These are phyloP conservation scores for Fusarium chuoi DNA, from an alignment of 2,329 filamentous ascomycete genomes.

Conservation along the genomic window DNA sequence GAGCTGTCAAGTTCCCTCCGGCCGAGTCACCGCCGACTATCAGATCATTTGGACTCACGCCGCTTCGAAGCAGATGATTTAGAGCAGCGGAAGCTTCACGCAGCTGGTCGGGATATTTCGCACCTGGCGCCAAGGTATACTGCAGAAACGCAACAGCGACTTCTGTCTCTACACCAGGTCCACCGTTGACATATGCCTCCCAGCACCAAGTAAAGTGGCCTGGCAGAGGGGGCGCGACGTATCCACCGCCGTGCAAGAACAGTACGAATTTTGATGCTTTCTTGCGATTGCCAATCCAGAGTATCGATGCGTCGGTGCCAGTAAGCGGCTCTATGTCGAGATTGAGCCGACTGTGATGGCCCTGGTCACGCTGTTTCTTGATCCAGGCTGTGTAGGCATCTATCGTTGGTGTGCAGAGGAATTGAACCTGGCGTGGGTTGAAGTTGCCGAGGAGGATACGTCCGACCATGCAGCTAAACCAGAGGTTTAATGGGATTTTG, in stretches of 20 bases:
- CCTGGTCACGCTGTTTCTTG: not conserved
- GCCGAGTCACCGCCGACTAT: not conserved
- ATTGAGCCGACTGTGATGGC: not conserved
- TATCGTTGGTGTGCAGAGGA: not conserved
- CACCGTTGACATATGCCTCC: not conserved
- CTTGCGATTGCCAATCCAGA: not conserved
- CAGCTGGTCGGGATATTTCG: not conserved
- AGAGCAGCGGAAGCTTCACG: not conserved
- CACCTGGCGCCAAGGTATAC: not conserved
- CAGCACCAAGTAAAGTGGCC: not conserved
- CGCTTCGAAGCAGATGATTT: accelerated
- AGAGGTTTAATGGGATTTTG: not conserved
- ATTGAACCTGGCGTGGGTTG: not conserved
- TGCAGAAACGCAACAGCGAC: not conserved
- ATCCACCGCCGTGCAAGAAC: not conserved
- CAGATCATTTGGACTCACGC: not conserved
- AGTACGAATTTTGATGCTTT: not conserved
- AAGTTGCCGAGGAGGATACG: not conserved
- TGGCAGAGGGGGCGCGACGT: not conserved
- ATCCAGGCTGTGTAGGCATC: not conserved
- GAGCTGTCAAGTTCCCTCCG: not conserved
- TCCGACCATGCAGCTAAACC: not conserved
- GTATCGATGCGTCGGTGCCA: not conserved
- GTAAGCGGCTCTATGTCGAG: not conserved
- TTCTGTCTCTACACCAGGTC: not conserved